Conservation (phyloP, 164 flowering plant genomes). For the Magnolia officinalis region DNA sequence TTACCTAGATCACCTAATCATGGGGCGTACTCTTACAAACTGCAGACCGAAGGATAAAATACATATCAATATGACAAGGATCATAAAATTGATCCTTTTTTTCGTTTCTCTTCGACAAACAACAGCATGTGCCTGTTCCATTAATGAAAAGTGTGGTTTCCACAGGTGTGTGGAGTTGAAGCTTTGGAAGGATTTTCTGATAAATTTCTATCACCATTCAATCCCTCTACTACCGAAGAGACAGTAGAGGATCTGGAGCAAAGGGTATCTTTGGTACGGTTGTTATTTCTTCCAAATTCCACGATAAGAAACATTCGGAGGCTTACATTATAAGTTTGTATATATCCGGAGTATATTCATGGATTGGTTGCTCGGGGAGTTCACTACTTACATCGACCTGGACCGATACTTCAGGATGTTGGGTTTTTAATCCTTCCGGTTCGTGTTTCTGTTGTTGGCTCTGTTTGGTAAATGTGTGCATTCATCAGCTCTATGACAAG, state of each 20-base stretch:
- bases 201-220: slow-evolving; percentile 56
- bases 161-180: slow-evolving; percentile 80
- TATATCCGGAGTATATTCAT: too few relatives aligned
- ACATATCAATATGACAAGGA: neutral
- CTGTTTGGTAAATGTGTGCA: too few relatives aligned
- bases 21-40: neutral
- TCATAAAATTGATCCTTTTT: too few relatives aligned
- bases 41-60: neutral
- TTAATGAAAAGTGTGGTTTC: neutral
- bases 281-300: too few relatives aligned
- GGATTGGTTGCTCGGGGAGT: too few relatives aligned
- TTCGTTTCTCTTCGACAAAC: neutral
- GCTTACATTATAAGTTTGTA: too few relatives aligned
- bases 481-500: too few relatives aligned
- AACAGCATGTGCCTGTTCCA: neutral
- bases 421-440: too few relatives aligned
- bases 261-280: slow-evolving; percentile 47
- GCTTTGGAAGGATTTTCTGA: slow-evolving; percentile 66
- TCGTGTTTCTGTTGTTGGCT: too few relatives aligned
- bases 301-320: too few relatives aligned
- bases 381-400: too few relatives aligned
- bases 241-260: slow-evolving; percentile 61
- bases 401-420: too few relatives aligned
- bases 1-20: neutral
- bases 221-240: slow-evolving; percentile 35